These are phyloP conservation scores for Colletotrichum graminicola DNA, from an alignment of 2,329 filamentous ascomycete genomes.

Conservation along the genomic window DNA sequence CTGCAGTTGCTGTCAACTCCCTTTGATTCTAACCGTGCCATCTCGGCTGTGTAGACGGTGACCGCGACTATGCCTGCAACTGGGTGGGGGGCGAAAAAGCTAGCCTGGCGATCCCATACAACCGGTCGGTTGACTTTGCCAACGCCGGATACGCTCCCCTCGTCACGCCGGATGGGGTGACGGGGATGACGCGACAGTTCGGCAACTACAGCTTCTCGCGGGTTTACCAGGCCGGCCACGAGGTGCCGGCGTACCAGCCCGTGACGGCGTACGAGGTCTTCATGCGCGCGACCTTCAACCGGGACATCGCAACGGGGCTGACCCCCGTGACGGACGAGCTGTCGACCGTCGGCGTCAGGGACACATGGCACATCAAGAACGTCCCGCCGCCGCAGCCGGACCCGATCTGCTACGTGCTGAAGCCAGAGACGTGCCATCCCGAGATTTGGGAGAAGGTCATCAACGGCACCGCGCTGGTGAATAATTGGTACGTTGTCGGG, in stretches of 20 bases:
- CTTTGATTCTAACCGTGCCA: not conserved
- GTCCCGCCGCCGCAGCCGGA: conserved; percentile 59
- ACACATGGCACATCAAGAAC: conserved; percentile 62
- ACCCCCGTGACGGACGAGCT: conserved; percentile 57
- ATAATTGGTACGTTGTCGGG: conserved; percentile 50
- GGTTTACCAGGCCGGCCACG: conserved; percentile 69
- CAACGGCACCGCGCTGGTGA: conserved; percentile 64
- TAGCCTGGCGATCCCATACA: conserved; percentile 64
- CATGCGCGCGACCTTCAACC: conserved; percentile 63
- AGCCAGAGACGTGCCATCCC: conserved; percentile 66
- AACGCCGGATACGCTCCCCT: conserved; percentile 75
- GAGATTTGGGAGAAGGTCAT: conserved; percentile 65
- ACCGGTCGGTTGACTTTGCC: conserved; percentile 61
- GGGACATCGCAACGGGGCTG: conserved; percentile 63
- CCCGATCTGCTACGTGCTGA: conserved; percentile 70
- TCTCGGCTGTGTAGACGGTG: conserved; percentile 52
- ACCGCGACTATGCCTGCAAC: conserved; percentile 61
- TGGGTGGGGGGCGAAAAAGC: conserved; percentile 74
- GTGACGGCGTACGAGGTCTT: conserved; percentile 63
- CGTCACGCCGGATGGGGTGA: conserved; percentile 71
- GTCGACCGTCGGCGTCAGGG: conserved; percentile 46
- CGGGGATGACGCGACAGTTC: conserved; percentile 76
- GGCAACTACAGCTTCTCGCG: conserved; percentile 74
- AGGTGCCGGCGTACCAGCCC: conserved; percentile 66
- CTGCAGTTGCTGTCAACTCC: not conserved